Percentiles rank a stretch among this genome's conserved stretches.
These are phyloP conservation scores for Kuraishia capsulata DNA, from an alignment of 805 yeast genomes.

Conservation along the genomic window DNA sequence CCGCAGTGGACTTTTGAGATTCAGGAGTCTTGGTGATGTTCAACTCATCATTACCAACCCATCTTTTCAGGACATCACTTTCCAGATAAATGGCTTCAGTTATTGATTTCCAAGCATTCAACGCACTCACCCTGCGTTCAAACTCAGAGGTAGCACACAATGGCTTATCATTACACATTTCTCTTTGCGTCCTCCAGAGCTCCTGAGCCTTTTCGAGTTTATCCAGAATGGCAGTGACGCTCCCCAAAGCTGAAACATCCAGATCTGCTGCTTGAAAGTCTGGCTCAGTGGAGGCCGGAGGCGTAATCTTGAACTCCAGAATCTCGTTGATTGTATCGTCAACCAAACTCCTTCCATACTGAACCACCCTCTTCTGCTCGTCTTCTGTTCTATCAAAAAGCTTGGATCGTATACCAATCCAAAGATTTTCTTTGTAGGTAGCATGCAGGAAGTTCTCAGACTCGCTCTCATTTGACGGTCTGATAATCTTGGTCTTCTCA, in stretches of 20 bases:
- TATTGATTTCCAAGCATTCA: slow-evolving; percentile 77
- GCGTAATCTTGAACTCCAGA: slow-evolving; percentile 47
- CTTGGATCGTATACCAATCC: slow-evolving; percentile 85
- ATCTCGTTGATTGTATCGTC: slow-evolving; percentile 68
- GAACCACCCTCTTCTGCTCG: slow-evolving; percentile 63
- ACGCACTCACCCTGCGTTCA: slow-evolving; percentile 57
- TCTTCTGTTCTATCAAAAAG: slow-evolving; percentile 70
- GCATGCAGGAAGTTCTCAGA: slow-evolving; percentile 41
- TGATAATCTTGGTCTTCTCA: slow-evolving; percentile 72
- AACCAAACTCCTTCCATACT: slow-evolving; percentile 61
- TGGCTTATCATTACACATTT: slow-evolving; percentile 76
- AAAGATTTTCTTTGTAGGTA: slow-evolving; percentile 59
- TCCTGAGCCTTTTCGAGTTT: slow-evolving; percentile 60
- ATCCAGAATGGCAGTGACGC: slow-evolving; percentile 49
- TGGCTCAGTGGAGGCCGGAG: slow-evolving; percentile 20
- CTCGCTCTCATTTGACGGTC: slow-evolving; percentile 30
- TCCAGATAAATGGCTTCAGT: slow-evolving; percentile 61
- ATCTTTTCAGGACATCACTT: slow-evolving; percentile 47
- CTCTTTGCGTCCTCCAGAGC: slow-evolving; percentile 70
- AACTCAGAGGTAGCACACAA: slow-evolving; percentile 56
- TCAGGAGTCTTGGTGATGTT: slow-evolving; percentile 42
- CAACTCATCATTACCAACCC: slow-evolving; percentile 81
- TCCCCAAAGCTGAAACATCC: slow-evolving; percentile 26
- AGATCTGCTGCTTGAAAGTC: slow-evolving; percentile 5
- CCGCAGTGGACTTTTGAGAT: background rate